Conservation (phyloP, 129 eudicot genomes). For the Flaveria robusta region DNA sequence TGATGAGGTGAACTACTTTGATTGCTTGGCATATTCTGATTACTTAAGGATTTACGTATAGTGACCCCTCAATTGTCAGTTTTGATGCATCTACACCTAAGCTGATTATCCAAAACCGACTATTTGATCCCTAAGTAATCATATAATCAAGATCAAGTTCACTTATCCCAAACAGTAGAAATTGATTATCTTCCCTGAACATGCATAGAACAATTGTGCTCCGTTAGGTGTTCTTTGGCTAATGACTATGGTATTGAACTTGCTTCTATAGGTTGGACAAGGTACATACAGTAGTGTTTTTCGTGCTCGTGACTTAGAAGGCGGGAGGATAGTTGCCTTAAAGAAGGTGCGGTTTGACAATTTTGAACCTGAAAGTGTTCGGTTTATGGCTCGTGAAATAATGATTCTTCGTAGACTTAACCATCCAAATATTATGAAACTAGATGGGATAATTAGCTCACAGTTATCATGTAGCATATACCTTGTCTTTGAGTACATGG, state of each 20-base stretch:
- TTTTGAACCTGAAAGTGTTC: conserved; percentile 95
- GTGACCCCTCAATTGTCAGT: too few relatives aligned
- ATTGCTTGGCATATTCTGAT: neutral
- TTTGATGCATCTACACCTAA: neutral
- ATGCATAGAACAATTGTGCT: conserved; percentile 1
- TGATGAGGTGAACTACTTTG: neutral
- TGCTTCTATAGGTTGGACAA: conserved; percentile 66
- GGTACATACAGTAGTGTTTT: conserved; percentile 95
- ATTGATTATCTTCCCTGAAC: neutral
- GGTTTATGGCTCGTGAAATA: conserved; percentile 97
- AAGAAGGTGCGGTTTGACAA: conserved; percentile 92
- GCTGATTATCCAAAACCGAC: neutral
- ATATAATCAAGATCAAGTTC: neutral
- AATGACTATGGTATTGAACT: conserved; percentile 13
- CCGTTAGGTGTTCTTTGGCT: conserved; percentile 4
- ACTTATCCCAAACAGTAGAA: neutral
- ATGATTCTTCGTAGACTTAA: conserved; percentile 80
- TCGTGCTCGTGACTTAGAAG: conserved; percentile 73
- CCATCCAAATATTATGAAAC: conserved; percentile 85
- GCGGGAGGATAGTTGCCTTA: conserved; percentile 77
- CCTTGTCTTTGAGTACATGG: conserved; percentile 96
- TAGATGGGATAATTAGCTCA: conserved; percentile 82
- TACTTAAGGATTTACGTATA: neutral
- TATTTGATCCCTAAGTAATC: neutral
- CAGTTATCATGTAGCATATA: conserved; percentile 82